These are phyloP conservation scores for Umbelopsis vinacea DNA, from an alignment of 192 early-diverging fungal species.

Conservation along the genomic window DNA sequence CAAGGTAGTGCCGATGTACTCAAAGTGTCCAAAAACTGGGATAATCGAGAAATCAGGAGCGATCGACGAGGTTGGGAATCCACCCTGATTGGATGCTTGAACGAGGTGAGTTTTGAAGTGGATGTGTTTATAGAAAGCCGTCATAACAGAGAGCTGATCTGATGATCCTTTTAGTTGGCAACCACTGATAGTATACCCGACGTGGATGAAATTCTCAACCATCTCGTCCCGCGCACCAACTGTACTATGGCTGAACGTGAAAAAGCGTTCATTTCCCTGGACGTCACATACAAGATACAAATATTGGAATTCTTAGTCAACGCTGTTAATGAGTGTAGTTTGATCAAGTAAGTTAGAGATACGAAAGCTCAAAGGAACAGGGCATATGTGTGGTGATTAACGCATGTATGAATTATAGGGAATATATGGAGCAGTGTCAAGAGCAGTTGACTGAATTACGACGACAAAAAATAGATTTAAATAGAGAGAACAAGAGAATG, in stretches of 20 bases:
- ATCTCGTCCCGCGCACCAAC: conserved; percentile 33
- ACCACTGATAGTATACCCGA: conserved; percentile 49
- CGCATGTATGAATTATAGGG: not conserved
- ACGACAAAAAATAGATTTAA: conserved; percentile 37
- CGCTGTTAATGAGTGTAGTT: conserved; percentile 34
- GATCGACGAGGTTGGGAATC: conserved; percentile 52
- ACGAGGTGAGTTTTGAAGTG: conserved; percentile 39
- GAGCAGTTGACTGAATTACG: conserved; percentile 37
- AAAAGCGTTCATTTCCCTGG: conserved; percentile 29
- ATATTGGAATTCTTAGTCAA: conserved; percentile 35
- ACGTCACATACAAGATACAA: conserved; percentile 27
- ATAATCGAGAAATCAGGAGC: conserved; percentile 44
- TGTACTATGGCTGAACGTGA: conserved; percentile 34
- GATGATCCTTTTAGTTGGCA: conserved; percentile 32
- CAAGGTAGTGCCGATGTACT: conserved; percentile 20
- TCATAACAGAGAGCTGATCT: not conserved
- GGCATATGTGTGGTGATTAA: not conserved
- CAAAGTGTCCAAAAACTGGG: conserved; percentile 47
- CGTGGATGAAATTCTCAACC: conserved; percentile 48
- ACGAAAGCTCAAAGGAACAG: too few species aligned
- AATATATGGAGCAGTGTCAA: conserved; percentile 45
- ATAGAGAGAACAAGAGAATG: conserved; percentile 37
- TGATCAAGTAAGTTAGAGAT: conserved; percentile 33
- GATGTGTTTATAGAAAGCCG: too few species aligned
- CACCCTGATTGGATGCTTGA: conserved; percentile 51